Base-by-base conservation (phyloP, 1,284 basidiomycete species). In the Bjerkandera adusta region DNA sequence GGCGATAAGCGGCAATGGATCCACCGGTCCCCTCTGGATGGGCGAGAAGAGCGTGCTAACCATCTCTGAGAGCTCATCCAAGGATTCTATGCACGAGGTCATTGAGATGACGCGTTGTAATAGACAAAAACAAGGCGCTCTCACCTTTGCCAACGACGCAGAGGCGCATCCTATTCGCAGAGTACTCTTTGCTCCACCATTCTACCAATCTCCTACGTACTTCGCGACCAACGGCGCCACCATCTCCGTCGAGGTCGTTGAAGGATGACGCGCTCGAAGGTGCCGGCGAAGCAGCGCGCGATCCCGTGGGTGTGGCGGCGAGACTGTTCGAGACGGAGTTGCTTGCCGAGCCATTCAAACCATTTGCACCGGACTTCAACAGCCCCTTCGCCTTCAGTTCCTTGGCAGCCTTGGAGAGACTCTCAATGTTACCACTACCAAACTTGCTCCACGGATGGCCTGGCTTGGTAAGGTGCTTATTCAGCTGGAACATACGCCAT, bases 401-500 rank as follows among this genome's bases (percentile, higher is more conserved):
- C 52, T 70, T 76, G 4, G 83, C 87, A 3, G 79, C 79, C 49
- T 82, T 79, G 58, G 86, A 90, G 46, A 99, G 71, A 47, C 89
- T 93, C 45, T 89, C 81, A 51, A 86, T 81, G 68, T 93, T 91
- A 2, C 97, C 97, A 4, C 89, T 96, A 2, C 92, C 92, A 62
- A 99, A 99, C 65, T 98, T 97, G 57, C 79, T 82, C 83, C 92
- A 99, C 1, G 83, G 79, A 65, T 99, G 96, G 1, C 85, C 85
- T 1, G 76, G 74, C 54, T 81, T 84, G 45, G 83, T 88, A 33
- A 97, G 79, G 54, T 86, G 81, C 69, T 99, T 99, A 68, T 93
- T 94, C 21, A 98, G 72, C 68, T 99, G 97, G 70, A 91, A 98
- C 47, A 95, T 84, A n/a, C 97, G 83, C 94, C 95, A 98, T 61